Base-by-base conservation (phyloP, 2,329 filamentous ascomycete species). In the Tolypocladium sp. region DNA sequence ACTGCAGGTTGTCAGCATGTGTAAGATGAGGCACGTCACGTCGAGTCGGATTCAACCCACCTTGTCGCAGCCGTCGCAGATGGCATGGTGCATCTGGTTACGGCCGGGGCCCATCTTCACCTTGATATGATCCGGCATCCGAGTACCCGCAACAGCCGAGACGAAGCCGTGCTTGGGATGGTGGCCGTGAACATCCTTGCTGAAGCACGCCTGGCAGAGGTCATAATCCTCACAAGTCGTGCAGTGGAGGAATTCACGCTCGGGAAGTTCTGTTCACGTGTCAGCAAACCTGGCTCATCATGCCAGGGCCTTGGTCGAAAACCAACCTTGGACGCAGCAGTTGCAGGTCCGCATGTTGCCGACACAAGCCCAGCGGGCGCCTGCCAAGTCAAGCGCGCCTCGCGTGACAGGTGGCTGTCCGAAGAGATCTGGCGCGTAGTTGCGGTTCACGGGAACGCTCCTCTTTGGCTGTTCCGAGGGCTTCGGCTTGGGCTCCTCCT, bases 41-140 rank as follows among this genome's bases (percentile, higher is more conserved):
- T 33, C 17, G 27, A 5, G 37, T 20, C 37, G 42, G 30, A n/a
- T 13, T 2, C 22, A 12, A 46, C 46, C 12, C 12, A 62, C 58
- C 60, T 60, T 88, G 67, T 97, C 90, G 73, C 95, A 99, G 46
- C 91, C 91, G 77, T 99, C 94, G 70, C 94, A 99, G 64, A 97
- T 87, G 62, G 95, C 94, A 61, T 90, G 86, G 77, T 99, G 94
- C 61, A 83, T 80, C 67, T 87, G 82, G 72, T 91, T 90, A 62
- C 93, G 90, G 64, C 94, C 93, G 41, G 93, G 84, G 41, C 80
- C 80, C 70, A 96, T 87, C 65, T 90, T 87, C 62, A 80, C 79
- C 63, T 83, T 77, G 60, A 92, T 83, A 58, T 86, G 69, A 37
- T 79, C 71, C 58, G 84, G 81, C 62, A 94, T 78, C 25, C 77